phyloP scores from a whole-genome alignment of 2,329 filamentous ascomycete genomes.

The Diaporthe sp. region DNA sequence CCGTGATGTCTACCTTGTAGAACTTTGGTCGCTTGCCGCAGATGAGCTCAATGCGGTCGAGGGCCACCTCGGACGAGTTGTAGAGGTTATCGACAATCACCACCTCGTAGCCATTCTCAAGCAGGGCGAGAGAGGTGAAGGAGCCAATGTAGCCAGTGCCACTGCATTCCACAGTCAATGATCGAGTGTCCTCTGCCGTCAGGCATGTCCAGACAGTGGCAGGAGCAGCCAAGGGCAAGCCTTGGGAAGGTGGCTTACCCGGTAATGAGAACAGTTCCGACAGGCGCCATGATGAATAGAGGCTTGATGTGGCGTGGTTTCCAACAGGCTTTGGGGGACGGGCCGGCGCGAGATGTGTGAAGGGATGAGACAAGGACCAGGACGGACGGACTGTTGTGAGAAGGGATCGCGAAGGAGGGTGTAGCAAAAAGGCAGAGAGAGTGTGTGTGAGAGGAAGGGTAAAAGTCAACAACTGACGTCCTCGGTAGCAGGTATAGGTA shows the following conservation, averaged over 20 bases:
- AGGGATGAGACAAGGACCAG: neutral
- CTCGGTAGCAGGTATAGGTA: neutral
- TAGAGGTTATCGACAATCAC: constrained; percentile 97
- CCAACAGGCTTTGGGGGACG: neutral
- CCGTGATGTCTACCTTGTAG: constrained; percentile 88
- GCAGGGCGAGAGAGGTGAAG: constrained; percentile 92
- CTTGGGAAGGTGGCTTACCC: constrained; percentile 73
- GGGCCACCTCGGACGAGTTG: constrained; percentile 92
- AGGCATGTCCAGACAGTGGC: neutral
- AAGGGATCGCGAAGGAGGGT: neutral
- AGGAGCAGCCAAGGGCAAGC: too few species aligned
- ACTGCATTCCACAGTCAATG: constrained; percentile 64
- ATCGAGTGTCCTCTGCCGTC: neutral
- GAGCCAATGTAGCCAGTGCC: constrained; percentile 99
- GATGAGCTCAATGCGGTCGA: constrained; percentile 96
- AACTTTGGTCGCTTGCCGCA: constrained; percentile 88
- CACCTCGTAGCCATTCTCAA: constrained; percentile 95
- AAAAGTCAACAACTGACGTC: neutral
- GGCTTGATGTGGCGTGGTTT: neutral
- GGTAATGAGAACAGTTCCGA: constrained; percentile 91
- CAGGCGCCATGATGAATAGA: constrained; percentile 52
- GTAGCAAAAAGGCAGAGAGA: neutral
- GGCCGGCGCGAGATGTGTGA: constrained; percentile 5
- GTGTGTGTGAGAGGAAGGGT: neutral
- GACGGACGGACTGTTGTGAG: too few species aligned